A percentile compares a stretch with the other conserved stretches of the same genome.
phyloP scores from a whole-genome alignment of 257 asterid species.

The Mitragyna speciosa region DNA sequence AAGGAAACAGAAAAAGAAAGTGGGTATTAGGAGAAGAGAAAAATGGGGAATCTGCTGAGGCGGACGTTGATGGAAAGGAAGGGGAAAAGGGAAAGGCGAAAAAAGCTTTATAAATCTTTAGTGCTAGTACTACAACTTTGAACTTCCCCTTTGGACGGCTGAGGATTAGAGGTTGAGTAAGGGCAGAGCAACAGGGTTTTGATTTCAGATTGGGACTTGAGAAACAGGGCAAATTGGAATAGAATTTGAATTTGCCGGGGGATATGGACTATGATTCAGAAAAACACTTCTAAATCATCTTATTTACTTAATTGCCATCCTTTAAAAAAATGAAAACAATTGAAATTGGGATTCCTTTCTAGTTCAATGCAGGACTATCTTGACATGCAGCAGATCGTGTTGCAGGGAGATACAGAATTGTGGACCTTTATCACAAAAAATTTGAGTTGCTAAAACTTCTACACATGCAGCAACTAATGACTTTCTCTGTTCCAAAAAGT shows the following conservation, averaged over 20 bases:
- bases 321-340: neutral
- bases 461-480: neutral
- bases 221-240: neutral
- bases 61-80: conserved; percentile 32
- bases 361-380: too few relatives aligned
- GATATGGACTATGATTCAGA: too few relatives aligned
- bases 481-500: neutral
- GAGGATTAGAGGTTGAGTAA: conserved; percentile 29
- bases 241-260: neutral
- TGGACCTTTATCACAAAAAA: neutral
- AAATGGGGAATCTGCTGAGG: conserved; percentile 34
- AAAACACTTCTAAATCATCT: neutral
- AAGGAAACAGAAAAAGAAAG: conserved; percentile 40
- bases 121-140: neutral
- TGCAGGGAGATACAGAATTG: neutral
- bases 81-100: conserved; percentile 29
- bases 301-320: neutral
- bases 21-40: conserved; percentile 10
- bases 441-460: neutral
- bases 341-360: too few relatives aligned
- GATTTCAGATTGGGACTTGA: neutral
- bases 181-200: conserved; percentile 15
- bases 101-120: conserved; percentile 25
- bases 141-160: conserved; percentile 46
- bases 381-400: neutral